Evolutionary conservation across 2,329 filamentous ascomycete genomes (phyloP).

Genomic region (Nectriaceae sp.): DNA sequence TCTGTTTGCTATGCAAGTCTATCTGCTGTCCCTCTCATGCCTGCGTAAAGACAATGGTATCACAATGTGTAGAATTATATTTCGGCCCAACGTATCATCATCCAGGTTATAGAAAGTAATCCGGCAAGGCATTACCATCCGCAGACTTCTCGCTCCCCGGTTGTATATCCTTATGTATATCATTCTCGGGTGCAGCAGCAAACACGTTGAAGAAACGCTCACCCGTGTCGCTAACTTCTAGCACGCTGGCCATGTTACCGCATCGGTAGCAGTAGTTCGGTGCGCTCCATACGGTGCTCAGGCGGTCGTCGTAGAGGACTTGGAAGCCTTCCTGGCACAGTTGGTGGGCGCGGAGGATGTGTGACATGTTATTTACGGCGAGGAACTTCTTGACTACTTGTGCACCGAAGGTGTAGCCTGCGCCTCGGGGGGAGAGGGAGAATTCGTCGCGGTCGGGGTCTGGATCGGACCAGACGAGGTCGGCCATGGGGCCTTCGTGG

Average conservation of each 20-base stretch:
- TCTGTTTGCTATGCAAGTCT: constrained; percentile 27
- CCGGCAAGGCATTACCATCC: constrained; percentile 64
- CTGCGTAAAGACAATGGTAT: constrained; percentile 26
- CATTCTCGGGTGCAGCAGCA: constrained; percentile 94
- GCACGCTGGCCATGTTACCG: constrained; percentile 94
- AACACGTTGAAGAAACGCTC: constrained; percentile 98
- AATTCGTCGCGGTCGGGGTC: constrained; percentile 98
- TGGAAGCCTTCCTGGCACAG: constrained; percentile 98
- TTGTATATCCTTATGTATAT: constrained; percentile 84
- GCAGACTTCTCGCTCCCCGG: constrained; percentile 71
- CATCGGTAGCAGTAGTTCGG: constrained; percentile 96
- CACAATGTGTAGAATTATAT: constrained; percentile 14
- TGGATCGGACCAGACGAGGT: constrained; percentile 97
- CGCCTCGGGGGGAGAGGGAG: constrained; percentile 87
- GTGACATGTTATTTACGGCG: constrained; percentile 95
- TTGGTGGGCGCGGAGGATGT: constrained; percentile 97
- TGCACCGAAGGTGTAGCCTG: constrained; percentile 95
- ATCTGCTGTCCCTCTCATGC: constrained; percentile 14
- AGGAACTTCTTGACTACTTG: constrained; percentile 99
- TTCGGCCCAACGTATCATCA: no score
- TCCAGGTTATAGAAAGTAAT: constrained; percentile 66
- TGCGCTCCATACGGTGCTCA: constrained; percentile 97
- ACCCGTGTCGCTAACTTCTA: constrained; percentile 92
- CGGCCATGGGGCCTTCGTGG: constrained; percentile 99
- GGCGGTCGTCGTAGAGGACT: constrained; percentile 88